These are phyloP conservation scores for Colletotrichum sp. DNA, from an alignment of 2,329 filamentous ascomycete genomes.

Conservation along the genomic window DNA sequence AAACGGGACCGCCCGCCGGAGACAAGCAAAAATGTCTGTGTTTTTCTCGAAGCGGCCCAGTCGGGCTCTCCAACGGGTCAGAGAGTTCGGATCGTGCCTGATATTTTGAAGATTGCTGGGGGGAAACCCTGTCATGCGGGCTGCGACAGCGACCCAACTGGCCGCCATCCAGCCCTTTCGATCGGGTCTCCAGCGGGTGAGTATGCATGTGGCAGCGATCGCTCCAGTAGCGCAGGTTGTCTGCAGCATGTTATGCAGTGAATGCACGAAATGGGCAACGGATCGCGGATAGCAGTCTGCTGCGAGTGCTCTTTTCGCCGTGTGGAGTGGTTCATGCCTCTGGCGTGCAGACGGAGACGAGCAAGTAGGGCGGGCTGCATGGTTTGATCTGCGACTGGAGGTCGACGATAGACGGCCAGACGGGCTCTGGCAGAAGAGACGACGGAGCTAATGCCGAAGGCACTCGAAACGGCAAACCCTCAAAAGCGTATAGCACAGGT, in stretches of 20 bases:
- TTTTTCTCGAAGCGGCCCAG: neutral
- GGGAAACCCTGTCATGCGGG: neutral
- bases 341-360: neutral
- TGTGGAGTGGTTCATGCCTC: slow-evolving; percentile 6
- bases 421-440: neutral
- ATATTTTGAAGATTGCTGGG: slow-evolving; percentile 1
- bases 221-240: neutral
- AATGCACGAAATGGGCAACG: neutral
- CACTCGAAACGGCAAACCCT: neutral
- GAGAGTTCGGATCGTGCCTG: slow-evolving; percentile 14
- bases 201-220: slow-evolving; percentile 1
- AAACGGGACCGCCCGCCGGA: slow-evolving; percentile 3
- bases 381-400: neutral
- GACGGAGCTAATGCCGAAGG: neutral
- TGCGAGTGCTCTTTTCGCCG: neutral
- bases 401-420: neutral
- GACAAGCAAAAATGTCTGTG: neutral
- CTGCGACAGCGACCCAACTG: neutral
- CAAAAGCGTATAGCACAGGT: neutral
- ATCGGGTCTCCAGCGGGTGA: neutral
- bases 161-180: neutral
- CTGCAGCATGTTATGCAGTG: neutral
- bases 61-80: slow-evolving; percentile 1
- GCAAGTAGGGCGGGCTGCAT: slow-evolving; percentile 14
- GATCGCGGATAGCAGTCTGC: neutral